Base-by-base conservation (phyloP, 768 basidiomycete species). In the Naganishia kalamii region DNA sequence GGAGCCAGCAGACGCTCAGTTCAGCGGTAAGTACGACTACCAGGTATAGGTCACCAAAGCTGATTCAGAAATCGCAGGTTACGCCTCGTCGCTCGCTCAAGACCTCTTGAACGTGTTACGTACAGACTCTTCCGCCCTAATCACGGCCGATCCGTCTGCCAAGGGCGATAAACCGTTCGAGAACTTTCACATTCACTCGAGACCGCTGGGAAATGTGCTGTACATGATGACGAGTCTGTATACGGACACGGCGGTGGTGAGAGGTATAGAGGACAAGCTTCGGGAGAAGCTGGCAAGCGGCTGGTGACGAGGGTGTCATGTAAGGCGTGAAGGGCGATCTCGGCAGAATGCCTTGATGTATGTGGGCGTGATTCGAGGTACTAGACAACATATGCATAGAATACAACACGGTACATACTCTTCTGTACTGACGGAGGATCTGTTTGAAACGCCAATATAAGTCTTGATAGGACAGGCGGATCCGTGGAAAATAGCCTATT, bases 131-230 rank as follows among this genome's bases (percentile, higher is more conserved):
- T 85, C 33, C 81, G 80, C 17, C 80, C 84, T 6, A 87, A 87
- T 77, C 82, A 84, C 35, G 40, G 83, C 96, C 23, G 88, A 98
- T 75, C 91, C 84, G 0, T 79, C 97, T 40, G 94, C 94, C 0
- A 85, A 92, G 72, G 73, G 67, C 68, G 1, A 66, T 84, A 84
- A 10, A 83, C 84, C 1, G 83, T 85, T 37, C 81, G 80, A 19
- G 80, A 84, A 4, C 87, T 87, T 77, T 82, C 84, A 40, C 49
- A 83, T 97, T 23, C 88, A 98, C 75, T 92, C 84, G 69, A 83
- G 94, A 64, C 92, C 94, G 0, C 79, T 98, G 40, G 94, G 94
- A 0, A 86, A 92, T 72, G 75, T 76, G n/a, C 67, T 75, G 4
- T 78, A 78, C 63, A 65, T 78, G 57, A 78, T 78, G 66, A 78